Percentiles rank a stretch among this genome's conserved stretches.
Evolutionary conservation across 371 early-diverging fungal genomes (phyloP).

Genomic region (Lichtheimia corymbifera): DNA sequence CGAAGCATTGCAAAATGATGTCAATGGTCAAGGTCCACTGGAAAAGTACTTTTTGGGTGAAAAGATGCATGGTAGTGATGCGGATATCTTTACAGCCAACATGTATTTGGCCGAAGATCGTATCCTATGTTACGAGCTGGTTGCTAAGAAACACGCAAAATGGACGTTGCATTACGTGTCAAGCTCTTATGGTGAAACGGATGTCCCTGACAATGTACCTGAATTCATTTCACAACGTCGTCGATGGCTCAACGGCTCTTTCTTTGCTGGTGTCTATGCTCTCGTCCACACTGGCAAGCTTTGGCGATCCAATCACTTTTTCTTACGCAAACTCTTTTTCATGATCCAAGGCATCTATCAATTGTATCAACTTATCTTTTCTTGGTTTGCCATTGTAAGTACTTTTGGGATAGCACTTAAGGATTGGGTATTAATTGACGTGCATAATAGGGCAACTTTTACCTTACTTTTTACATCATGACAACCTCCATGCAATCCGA

Average conservation of each 20-base stretch:
- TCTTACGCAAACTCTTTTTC: slow-evolving; percentile 64
- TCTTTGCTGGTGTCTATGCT: slow-evolving; percentile 92
- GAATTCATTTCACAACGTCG: slow-evolving; percentile 90
- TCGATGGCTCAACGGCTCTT: slow-evolving; percentile 92
- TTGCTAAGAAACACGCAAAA: slow-evolving; percentile 69
- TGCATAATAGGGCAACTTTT: slow-evolving; percentile 66
- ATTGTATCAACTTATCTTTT: slow-evolving; percentile 69
- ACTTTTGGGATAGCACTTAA: slow-evolving; percentile 32
- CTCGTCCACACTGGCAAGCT: slow-evolving; percentile 77
- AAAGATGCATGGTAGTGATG: slow-evolving; percentile 74
- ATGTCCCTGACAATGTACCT: slow-evolving; percentile 81
- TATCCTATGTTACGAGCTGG: slow-evolving; percentile 87
- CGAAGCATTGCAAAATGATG: slow-evolving; percentile 77
- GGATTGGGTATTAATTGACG: slow-evolving; percentile 26
- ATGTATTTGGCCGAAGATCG: slow-evolving; percentile 87
- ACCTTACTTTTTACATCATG: slow-evolving; percentile 74
- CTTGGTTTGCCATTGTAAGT: slow-evolving; percentile 75
- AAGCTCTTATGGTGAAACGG: slow-evolving; percentile 82
- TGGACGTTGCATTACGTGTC: slow-evolving; percentile 74
- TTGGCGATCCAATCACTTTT: slow-evolving; percentile 68
- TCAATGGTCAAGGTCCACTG: slow-evolving; percentile 74
- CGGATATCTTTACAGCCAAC: slow-evolving; percentile 71
- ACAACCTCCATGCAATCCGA: slow-evolving; percentile 37
- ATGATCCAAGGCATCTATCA: slow-evolving; percentile 76
- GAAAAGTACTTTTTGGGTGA: slow-evolving; percentile 94